These are phyloP conservation scores for Platanus orientalis DNA, from an alignment of 164 flowering plant genomes.

Conservation along the genomic window DNA sequence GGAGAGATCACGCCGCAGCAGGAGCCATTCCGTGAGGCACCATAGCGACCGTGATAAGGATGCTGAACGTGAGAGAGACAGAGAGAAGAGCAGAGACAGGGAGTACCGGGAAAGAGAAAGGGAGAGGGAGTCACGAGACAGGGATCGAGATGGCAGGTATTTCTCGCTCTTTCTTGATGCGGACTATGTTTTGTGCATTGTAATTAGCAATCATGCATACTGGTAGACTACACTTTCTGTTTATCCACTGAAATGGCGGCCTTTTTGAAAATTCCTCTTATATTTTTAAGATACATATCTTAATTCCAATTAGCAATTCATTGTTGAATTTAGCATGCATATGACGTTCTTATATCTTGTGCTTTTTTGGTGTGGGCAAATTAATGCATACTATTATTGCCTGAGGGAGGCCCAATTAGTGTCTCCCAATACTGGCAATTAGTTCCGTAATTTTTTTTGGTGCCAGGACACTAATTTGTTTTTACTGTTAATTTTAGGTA, in stretches of 20 bases:
- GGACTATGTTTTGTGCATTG: no score
- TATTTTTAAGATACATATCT: slow-evolving; percentile 1
- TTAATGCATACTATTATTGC: no score
- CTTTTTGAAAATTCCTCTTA: neutral
- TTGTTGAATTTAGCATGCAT: neutral
- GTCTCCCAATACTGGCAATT: no score
- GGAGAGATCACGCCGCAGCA: slow-evolving; percentile 54
- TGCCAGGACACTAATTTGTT: no score
- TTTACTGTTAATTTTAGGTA: no score
- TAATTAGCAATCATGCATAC: no score
- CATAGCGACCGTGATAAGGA: slow-evolving; percentile 38
- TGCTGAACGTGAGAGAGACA: slow-evolving; percentile 26
- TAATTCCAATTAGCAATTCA: neutral
- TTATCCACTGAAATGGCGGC: no score
- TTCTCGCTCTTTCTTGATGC: neutral
- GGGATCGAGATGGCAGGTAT: slow-evolving; percentile 72
- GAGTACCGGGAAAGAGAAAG: slow-evolving; percentile 40
- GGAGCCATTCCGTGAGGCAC: slow-evolving; percentile 59
- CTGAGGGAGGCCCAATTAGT: no score
- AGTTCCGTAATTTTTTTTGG: no score
- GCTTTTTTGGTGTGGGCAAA: no score
- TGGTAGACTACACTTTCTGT: no score
- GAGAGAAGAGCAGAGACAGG: slow-evolving; percentile 37
- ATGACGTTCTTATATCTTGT: no score
- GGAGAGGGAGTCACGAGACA: slow-evolving; percentile 43